Conservation (phyloP, 2,329 filamentous ascomycete genomes). For the Raffaelea deltoideospora region DNA sequence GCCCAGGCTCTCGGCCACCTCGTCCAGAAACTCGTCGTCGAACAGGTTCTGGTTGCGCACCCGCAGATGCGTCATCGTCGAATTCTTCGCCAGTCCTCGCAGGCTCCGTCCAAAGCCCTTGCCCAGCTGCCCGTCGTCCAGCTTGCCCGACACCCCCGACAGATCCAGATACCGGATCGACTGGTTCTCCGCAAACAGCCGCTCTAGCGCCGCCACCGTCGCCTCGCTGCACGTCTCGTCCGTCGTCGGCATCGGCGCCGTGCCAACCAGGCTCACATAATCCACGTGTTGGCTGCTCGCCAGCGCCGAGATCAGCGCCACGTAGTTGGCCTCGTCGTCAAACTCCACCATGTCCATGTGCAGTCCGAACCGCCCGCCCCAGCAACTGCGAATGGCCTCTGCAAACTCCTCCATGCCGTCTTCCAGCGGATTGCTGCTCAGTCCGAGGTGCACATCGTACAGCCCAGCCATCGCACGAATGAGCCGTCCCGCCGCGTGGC, state of each 20-base stretch:
- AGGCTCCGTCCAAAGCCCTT: slow-evolving; percentile 36
- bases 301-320: slow-evolving; percentile 33
- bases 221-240: slow-evolving; percentile 21
- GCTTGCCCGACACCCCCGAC: slow-evolving; percentile 40
- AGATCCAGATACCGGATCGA: slow-evolving; percentile 38
- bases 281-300: slow-evolving; percentile 33
- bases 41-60: slow-evolving; percentile 41
- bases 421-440: slow-evolving; percentile 38
- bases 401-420: slow-evolving; percentile 34
- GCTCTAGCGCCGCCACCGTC: slow-evolving; percentile 31
- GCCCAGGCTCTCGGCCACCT: slow-evolving; percentile 34
- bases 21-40: no score
- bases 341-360: slow-evolving; percentile 45
- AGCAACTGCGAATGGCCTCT: slow-evolving; percentile 28
- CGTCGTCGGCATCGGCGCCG: slow-evolving; percentile 26
- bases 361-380: slow-evolving; percentile 30
- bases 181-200: slow-evolving; percentile 35
- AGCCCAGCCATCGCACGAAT: slow-evolving; percentile 32
- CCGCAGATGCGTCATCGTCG: slow-evolving; percentile 28
- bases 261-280: slow-evolving; percentile 38
- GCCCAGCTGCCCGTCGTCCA: slow-evolving; percentile 41
- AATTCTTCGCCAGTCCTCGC: slow-evolving; percentile 14
- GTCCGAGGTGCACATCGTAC: slow-evolving; percentile 29
- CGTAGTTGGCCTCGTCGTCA: slow-evolving; percentile 32
- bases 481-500: slow-evolving; percentile 31